Evolutionary conservation across 495 filamentous ascomycete genomes (phyloP).

Genomic region (Talaromyces liani): DNA sequence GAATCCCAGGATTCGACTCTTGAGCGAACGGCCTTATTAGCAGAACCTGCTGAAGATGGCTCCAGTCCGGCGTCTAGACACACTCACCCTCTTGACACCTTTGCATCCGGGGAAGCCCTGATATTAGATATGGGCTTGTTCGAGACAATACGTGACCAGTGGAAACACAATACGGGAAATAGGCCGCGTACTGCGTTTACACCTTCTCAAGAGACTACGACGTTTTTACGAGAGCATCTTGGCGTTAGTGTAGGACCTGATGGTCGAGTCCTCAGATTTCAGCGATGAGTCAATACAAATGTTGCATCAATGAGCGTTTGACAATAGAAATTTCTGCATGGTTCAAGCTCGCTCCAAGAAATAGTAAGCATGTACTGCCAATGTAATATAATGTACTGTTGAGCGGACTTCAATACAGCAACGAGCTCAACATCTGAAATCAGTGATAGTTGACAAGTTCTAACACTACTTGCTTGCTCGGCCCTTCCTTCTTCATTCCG

Average conservation of each 20-base stretch:
- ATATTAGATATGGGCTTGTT: constrained; percentile 64
- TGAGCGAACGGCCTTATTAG: constrained; percentile 37
- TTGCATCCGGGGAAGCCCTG: constrained; percentile 61
- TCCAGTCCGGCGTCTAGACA: constrained; percentile 22
- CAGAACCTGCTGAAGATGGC: constrained; percentile 29
- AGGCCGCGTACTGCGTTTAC: constrained; percentile 21
- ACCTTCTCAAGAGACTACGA: constrained; percentile 33
- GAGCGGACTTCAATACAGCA: too few relatives aligned
- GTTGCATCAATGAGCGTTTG: not conserved
- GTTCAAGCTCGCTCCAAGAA: too few relatives aligned
- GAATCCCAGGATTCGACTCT: constrained; percentile 35
- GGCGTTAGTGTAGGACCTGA: constrained; percentile 33
- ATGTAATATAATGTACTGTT: too few relatives aligned
- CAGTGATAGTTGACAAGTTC: too few relatives aligned
- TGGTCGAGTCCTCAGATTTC: constrained; percentile 30
- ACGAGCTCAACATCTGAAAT: too few relatives aligned
- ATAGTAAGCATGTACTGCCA: too few relatives aligned
- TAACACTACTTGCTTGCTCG: too few relatives aligned
- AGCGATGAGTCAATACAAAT: constrained; percentile 12
- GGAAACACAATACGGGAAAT: constrained; percentile 27
- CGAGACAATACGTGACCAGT: constrained; percentile 58
- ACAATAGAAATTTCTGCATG: not conserved
- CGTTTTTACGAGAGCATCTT: constrained; percentile 35
- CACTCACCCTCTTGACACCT: constrained; percentile 47
- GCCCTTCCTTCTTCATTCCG: too few relatives aligned